phyloP scores from a whole-genome alignment of 1,139 yeast species.

The Yamadazyma diospyri region DNA sequence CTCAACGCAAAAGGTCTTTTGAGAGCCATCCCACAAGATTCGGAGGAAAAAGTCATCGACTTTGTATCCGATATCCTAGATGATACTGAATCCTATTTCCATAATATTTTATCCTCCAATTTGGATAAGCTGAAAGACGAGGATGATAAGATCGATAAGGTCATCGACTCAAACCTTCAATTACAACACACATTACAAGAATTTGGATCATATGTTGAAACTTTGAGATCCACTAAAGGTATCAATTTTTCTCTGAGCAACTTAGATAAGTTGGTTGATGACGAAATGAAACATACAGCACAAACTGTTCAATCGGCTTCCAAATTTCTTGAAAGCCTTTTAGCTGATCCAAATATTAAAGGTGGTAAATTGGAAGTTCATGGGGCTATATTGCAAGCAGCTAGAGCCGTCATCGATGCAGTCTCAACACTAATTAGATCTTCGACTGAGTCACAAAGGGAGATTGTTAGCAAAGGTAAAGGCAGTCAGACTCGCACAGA shows the following conservation, averaged over 20 bases:
- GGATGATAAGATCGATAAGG: slow-evolving; percentile 68
- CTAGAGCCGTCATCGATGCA: slow-evolving; percentile 78
- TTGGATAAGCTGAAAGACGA: slow-evolving; percentile 52
- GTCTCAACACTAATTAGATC: slow-evolving; percentile 69
- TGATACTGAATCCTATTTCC: slow-evolving; percentile 61
- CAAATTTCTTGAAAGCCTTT: slow-evolving; percentile 51
- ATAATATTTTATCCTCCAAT: slow-evolving; percentile 52
- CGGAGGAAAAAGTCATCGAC: slow-evolving; percentile 49
- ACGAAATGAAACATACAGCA: slow-evolving; percentile 72
- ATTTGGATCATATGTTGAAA: slow-evolving; percentile 54
- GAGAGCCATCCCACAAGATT: slow-evolving; percentile 49
- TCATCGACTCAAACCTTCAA: slow-evolving; percentile 70
- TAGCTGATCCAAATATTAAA: slow-evolving; percentile 53
- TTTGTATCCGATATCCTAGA: slow-evolving; percentile 58
- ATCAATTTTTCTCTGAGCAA: slow-evolving; percentile 49
- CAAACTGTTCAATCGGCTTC: slow-evolving; percentile 67
- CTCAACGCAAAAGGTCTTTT: slow-evolving; percentile 69
- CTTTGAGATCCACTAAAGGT: slow-evolving; percentile 42
- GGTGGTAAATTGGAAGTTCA: slow-evolving; percentile 69
- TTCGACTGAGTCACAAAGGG: slow-evolving; percentile 79
- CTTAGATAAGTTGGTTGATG: slow-evolving; percentile 66
- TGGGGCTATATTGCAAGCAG: slow-evolving; percentile 74
- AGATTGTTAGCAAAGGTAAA: slow-evolving; percentile 70
- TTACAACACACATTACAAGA: slow-evolving; percentile 70
- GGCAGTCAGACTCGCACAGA: slow-evolving; percentile 69